A percentile compares a stretch with the other conserved stretches of the same genome.
These are phyloP conservation scores for Litsea cubeba DNA, from an alignment of 164 flowering plant genomes.

Conservation along the genomic window DNA sequence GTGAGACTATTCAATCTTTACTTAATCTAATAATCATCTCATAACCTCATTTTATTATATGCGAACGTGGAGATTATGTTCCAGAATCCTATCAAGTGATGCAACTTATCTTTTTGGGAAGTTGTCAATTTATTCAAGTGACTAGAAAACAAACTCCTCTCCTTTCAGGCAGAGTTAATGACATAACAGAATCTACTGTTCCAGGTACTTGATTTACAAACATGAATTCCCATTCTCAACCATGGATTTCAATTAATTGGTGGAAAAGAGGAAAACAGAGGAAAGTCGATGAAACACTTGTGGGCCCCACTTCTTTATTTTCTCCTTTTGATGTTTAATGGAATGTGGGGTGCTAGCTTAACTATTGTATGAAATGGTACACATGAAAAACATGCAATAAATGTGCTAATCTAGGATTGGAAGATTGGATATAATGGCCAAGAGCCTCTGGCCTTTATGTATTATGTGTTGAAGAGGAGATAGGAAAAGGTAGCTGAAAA, in stretches of 20 bases:
- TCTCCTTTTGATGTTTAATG: background rate
- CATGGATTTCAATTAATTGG: background rate
- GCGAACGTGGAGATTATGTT: background rate
- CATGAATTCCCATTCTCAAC: background rate
- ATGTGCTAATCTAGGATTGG: background rate
- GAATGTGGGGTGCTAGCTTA: background rate
- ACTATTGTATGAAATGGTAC: background rate
- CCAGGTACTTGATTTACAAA: background rate
- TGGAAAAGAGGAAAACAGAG: background rate
- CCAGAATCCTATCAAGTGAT: background rate
- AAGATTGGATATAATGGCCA: background rate
- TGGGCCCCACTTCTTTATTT: background rate
- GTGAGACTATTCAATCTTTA: background rate
- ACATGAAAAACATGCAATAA: background rate
- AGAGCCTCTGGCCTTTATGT: background rate
- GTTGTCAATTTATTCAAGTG: background rate
- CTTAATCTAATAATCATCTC: background rate
- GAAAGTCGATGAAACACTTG: too few species aligned
- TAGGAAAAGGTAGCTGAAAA: too few species aligned
- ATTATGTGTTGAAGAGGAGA: background rate
- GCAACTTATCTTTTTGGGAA: background rate
- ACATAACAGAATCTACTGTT: background rate
- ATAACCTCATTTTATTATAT: background rate
- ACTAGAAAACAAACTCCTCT: background rate
- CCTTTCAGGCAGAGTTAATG: background rate